phyloP scores from a whole-genome alignment of 129 eudicot genomes.

The Tagetes patula region DNA sequence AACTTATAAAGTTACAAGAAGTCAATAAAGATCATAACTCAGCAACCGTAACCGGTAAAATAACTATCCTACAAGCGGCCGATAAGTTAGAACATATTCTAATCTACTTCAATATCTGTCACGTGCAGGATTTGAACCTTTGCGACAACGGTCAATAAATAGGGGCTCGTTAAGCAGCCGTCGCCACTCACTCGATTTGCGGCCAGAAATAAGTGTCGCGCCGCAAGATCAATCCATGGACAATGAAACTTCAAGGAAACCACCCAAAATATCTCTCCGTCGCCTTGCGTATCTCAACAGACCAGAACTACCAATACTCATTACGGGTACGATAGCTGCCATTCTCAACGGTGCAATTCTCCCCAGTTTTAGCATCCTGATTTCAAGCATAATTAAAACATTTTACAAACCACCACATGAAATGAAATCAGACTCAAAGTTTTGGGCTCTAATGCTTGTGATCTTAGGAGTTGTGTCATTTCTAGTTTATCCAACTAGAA shows the following conservation, averaged over 20 bases:
- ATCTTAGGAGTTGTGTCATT: too few relatives aligned
- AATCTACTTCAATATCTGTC: too few relatives aligned
- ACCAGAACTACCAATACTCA: slow-evolving; percentile 59
- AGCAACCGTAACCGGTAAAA: too few relatives aligned
- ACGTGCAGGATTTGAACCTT: too few relatives aligned
- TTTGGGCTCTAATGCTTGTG: slow-evolving; percentile 36
- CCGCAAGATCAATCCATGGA: too few relatives aligned
- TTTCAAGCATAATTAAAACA: slow-evolving; percentile 47
- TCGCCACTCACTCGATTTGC: too few relatives aligned
- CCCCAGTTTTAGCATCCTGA: slow-evolving; percentile 55
- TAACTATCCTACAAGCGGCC: too few relatives aligned
- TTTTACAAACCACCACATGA: slow-evolving; percentile 51
- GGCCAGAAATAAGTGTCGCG: too few relatives aligned
- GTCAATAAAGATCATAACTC: too few relatives aligned
- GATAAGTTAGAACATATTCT: too few relatives aligned
- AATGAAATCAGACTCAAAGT: slow-evolving; percentile 51
- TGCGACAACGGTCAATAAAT: too few relatives aligned
- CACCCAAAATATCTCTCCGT: slow-evolving; percentile 35
- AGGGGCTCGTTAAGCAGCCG: too few relatives aligned
- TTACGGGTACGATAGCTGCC: slow-evolving; percentile 55
- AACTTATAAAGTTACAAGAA: slow-evolving; percentile 65
- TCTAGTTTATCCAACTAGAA: slow-evolving; percentile 39
- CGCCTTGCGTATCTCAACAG: slow-evolving; percentile 73
- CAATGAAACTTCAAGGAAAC: neutral
- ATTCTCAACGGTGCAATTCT: slow-evolving; percentile 50